Base-by-base conservation (phyloP, 2,329 filamentous ascomycete genomes). In the Ceratocystiopsis sp. region DNA sequence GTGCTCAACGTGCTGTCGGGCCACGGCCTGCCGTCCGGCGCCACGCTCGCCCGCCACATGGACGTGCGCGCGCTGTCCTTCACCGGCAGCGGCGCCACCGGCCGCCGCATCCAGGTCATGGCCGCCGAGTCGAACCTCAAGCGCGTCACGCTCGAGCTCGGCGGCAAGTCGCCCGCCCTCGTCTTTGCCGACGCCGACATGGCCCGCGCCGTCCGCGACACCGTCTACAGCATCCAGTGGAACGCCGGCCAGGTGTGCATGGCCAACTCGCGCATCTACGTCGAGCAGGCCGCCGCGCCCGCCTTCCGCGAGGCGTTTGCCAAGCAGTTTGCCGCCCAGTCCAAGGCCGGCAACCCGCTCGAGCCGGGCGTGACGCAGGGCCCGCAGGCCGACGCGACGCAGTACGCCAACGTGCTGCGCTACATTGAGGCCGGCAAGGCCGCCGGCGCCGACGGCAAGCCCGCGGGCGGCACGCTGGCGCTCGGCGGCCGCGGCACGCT, bases 1-100 rank as follows among this genome's bases (percentile, higher is more conserved):
- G 78, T 83, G 14, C 61, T 82, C 50, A 82, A 82, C 56, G 67
- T 83, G 44, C 51, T 82, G 41, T 79, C 78, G 46, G 78, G 78
- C 4, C 66, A 75, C 49, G 78, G 78, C 40, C 32, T 37, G 40
- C 45, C 48, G 33, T 49, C 46, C 21, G 52, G 52, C 29, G 46
- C 49, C 18, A 35, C 45, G 4, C 45, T 54, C 15, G 32, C 52
- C 10, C 40, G 46, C 5, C 52, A 54, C 45, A 50, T 49, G 48
- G 50, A 52, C 37, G 60, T 78, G 49, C 71, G 76, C 61, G 75
- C 75, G 62, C 62, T 78, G 48, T 71, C 71, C 47, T 78, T 78
- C 59, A 78, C 73, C 45, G 73, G 73, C 44, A 75, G 71, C 41
- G 75, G 71, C 39, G 60, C 68, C 45, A 69, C 73, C 43, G 73